Percentiles rank a stretch among this genome's conserved stretches.
Conservation (phyloP, 192 early-diverging fungal species). For the Allomyces macrogynus region DNA sequence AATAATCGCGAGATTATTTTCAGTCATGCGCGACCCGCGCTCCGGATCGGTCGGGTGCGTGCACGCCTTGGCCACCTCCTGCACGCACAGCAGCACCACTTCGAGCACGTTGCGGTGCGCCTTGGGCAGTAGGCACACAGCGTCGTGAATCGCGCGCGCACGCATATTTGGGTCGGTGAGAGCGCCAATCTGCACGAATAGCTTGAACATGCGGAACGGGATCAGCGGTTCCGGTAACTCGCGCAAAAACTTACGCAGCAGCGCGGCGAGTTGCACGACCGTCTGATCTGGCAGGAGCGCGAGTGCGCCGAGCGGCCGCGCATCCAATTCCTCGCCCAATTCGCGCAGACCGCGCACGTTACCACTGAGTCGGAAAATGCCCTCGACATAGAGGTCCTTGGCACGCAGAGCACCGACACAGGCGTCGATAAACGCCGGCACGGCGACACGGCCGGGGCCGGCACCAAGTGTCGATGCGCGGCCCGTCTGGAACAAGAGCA, state of each 20-base stretch:
- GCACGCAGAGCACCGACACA: no score
- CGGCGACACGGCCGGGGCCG: no score
- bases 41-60: slow-evolving; percentile 40
- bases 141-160: slow-evolving; percentile 57
- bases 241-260: slow-evolving; percentile 88
- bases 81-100: slow-evolving; percentile 69
- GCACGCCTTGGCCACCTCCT: slow-evolving; percentile 51
- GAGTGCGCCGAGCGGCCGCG: slow-evolving; percentile 35
- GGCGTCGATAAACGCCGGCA: no score
- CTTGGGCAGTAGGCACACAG: slow-evolving; percentile 67
- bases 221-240: slow-evolving; percentile 89
- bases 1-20: slow-evolving; percentile 76
- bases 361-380: slow-evolving; percentile 94
- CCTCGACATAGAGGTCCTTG: slow-evolving; percentile 52
- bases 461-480: slow-evolving; percentile 47
- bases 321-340: slow-evolving; percentile 62
- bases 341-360: slow-evolving; percentile 85
- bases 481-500: slow-evolving; percentile 61
- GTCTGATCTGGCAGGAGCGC: slow-evolving; percentile 51
- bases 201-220: slow-evolving; percentile 63
- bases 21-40: slow-evolving; percentile 76
- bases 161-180: slow-evolving; percentile 27
- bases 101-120: slow-evolving; percentile 78
- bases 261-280: slow-evolving; percentile 78
- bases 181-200: slow-evolving; percentile 66